phyloP scores from a whole-genome alignment of 805 yeast genomes.

The Spencermartinsiella europaea region DNA sequence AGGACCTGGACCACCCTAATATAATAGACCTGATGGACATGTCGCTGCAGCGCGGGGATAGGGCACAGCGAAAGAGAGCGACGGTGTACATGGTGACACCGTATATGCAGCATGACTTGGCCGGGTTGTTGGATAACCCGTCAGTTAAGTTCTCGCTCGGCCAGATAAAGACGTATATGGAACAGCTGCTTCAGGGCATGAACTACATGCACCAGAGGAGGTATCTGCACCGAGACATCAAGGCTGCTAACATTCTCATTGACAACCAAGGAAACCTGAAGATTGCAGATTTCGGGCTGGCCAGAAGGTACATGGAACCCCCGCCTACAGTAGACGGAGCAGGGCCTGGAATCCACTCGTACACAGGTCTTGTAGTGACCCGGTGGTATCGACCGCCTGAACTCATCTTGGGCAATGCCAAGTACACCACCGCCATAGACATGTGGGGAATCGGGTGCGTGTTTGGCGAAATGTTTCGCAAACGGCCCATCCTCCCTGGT shows the following conservation, averaged over 20 bases:
- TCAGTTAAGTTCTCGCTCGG: constrained; percentile 49
- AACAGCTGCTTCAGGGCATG: constrained; percentile 73
- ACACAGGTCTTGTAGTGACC: constrained; percentile 80
- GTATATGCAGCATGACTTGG: constrained; percentile 86
- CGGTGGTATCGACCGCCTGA: constrained; percentile 99
- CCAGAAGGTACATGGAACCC: constrained; percentile 63
- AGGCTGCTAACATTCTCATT: constrained; percentile 89
- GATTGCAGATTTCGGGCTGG: constrained; percentile 94
- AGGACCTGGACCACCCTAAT: constrained; percentile 61
- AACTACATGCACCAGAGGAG: constrained; percentile 65
- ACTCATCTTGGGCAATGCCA: constrained; percentile 74
- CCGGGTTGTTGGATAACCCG: constrained; percentile 84
- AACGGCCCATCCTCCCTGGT: constrained; percentile 82
- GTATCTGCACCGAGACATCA: constrained; percentile 82
- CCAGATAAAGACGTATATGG: constrained; percentile 78
- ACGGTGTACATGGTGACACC: constrained; percentile 83
- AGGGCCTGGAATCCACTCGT: constrained; percentile 31
- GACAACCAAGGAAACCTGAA: constrained; percentile 73
- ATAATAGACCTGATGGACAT: constrained; percentile 75
- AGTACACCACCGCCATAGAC: constrained; percentile 91
- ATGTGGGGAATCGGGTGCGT: constrained; percentile 98
- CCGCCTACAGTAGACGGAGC: constrained; percentile 51
- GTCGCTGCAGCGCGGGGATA: constrained; percentile 48
- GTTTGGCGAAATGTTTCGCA: constrained; percentile 81
- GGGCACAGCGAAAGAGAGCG: constrained; percentile 27